These are phyloP conservation scores for Tuber microsphaerosporum DNA, from an alignment of 495 filamentous ascomycete genomes.

Conservation along the genomic window DNA sequence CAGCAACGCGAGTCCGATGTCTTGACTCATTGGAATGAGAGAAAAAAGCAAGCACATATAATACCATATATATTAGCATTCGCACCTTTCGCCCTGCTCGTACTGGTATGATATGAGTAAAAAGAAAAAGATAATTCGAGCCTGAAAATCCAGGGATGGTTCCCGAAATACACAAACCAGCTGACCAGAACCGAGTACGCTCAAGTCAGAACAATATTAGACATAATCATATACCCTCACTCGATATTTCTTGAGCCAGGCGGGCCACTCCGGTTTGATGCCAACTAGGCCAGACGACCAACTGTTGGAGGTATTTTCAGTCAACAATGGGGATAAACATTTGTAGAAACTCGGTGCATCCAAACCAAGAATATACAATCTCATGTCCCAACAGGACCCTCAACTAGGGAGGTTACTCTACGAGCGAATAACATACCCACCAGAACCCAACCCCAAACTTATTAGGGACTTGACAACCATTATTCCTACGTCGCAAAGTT, in stretches of 20 bases:
- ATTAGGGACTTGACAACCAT: background rate
- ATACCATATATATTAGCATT: background rate
- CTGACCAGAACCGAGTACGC: background rate
- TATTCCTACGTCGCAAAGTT: background rate
- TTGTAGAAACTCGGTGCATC: background rate
- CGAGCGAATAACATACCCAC: too few relatives aligned
- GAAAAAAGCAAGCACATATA: slow-evolving; percentile 1
- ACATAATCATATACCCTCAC: background rate
- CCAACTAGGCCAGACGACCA: background rate
- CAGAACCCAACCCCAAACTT: background rate
- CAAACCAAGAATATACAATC: background rate
- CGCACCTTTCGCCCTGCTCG: background rate
- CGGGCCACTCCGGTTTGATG: background rate
- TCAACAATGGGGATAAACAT: background rate
- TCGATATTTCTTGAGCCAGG: background rate
- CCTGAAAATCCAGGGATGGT: background rate
- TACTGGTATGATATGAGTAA: background rate
- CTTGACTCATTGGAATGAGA: background rate
- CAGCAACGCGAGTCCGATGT: background rate
- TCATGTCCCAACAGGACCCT: background rate
- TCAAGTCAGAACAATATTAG: background rate
- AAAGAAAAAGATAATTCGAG: background rate
- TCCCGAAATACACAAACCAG: background rate
- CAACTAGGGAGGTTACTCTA: background rate
- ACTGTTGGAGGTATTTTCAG: background rate